Conservation (phyloP, 2,329 filamentous ascomycete genomes). For the Neocatenulostroma microsporum region DNA sequence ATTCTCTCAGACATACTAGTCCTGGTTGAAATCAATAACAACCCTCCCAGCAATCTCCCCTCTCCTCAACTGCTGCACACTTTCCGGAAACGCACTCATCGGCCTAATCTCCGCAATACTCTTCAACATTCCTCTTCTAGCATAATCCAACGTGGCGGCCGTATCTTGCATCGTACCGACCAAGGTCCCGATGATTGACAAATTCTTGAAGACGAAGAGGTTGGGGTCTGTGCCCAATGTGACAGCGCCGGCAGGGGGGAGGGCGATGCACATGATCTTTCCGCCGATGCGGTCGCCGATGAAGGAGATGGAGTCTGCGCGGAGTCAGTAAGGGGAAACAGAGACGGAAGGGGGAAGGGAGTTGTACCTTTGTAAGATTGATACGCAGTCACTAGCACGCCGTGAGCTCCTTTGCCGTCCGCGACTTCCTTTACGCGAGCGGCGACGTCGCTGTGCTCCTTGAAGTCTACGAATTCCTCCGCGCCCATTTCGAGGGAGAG, state of each 20-base stretch:
- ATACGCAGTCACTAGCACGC: slow-evolving; percentile 32
- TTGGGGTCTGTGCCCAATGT: slow-evolving; percentile 29
- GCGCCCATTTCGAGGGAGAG: slow-evolving; percentile 45
- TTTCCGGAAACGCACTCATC: slow-evolving; percentile 43
- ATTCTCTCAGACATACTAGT: slow-evolving; percentile 10
- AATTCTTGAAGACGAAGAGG: slow-evolving; percentile 29
- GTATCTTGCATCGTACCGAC: slow-evolving; percentile 44
- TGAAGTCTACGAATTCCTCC: slow-evolving; percentile 51
- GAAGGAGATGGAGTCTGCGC: slow-evolving; percentile 33
- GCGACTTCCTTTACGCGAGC: slow-evolving; percentile 40
- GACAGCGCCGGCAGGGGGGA: slow-evolving; percentile 31
- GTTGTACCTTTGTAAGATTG: slow-evolving; percentile 26
- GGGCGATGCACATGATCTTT: slow-evolving; percentile 44
- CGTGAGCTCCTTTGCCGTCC: slow-evolving; percentile 43
- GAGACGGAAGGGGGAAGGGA: background rate
- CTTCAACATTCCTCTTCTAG: slow-evolving; percentile 43
- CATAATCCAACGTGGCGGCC: slow-evolving; percentile 42
- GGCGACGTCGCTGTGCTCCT: slow-evolving; percentile 32
- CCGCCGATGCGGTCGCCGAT: slow-evolving; percentile 43
- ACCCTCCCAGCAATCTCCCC: slow-evolving; percentile 47
- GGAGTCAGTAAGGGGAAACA: slow-evolving; percentile 2
- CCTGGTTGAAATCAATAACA: slow-evolving; percentile 47
- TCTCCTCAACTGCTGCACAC: slow-evolving; percentile 42
- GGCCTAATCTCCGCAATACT: slow-evolving; percentile 44
- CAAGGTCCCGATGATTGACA: slow-evolving; percentile 32